These are phyloP conservation scores for Babesia gibsoni DNA, from an alignment of 169 alveolate genomes.

Conservation along the genomic window DNA sequence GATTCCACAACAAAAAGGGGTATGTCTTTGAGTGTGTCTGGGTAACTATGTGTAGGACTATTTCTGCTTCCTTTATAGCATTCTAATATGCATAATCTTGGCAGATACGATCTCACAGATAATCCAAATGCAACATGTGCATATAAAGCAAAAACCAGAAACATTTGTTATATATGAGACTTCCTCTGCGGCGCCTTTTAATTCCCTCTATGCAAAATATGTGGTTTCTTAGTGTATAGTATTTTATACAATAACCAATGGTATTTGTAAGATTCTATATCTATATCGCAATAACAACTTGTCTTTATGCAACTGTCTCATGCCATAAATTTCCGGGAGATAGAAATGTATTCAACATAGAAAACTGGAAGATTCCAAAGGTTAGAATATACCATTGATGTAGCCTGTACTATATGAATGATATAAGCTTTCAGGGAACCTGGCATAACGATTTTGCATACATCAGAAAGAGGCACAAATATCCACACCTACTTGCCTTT, in stretches of 20 bases:
- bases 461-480: conserved; percentile 48
- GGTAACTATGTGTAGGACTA: background rate
- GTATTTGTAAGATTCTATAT: background rate
- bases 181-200: too few species aligned
- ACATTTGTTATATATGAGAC: background rate
- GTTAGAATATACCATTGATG: background rate
- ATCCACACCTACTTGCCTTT: conserved; percentile 72
- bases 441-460: conserved; percentile 9
- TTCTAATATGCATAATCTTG: background rate
- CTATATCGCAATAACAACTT: background rate
- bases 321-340: background rate
- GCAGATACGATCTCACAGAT: background rate
- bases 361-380: background rate
- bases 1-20: conserved; percentile 43
- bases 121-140: background rate
- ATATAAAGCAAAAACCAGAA: background rate
- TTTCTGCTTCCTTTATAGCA: background rate
- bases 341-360: background rate
- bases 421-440: background rate
- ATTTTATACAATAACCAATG: background rate
- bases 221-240: too few species aligned
- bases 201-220: too few species aligned
- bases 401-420: background rate
- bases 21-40: conserved; percentile 9
- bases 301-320: background rate